Base-by-base conservation (phyloP, 441 rosid species). In the Adansonia rubrostipa region DNA sequence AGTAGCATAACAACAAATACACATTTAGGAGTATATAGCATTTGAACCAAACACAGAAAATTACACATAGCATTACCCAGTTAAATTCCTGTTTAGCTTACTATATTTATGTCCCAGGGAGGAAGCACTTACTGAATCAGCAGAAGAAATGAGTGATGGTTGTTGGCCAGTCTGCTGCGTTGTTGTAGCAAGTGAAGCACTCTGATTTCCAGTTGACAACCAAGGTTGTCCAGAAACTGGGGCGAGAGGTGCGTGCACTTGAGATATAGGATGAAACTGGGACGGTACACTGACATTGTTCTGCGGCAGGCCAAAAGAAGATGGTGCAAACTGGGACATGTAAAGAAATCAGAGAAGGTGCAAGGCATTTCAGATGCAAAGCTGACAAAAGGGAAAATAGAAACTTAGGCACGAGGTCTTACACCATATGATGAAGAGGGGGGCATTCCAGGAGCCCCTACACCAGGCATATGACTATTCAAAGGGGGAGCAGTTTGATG, bases 301-400 rank as follows among this genome's bases (percentile, higher is more conserved):
- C 79, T 89, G 99, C 67, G 87, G 91, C 78, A 87, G 96, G 71
- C 90, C 92, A 83, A 84, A 92, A 54, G 93, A 80, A 74, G 97
- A 74, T 60, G 88, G 89, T 17, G 73, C 85, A 86, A 82, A 92
- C 99, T 93, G 84, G 53, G 72, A 83, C 84, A 58, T 50, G 77
- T 71, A 85, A 79, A 71, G 80, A 62, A 73, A 53, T 62, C 24
- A 40, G 17, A 76, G 68, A 71, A 74, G 81, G 79, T 28, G 57
- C 73, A 77, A 58, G 71, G 33, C 0, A 54, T 57, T 19, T 58
- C 20, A 24, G 14, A 47, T 22, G 57, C 54, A 68, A 47, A 3
- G 28, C 17, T 50, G 20, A 73, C 51, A 11, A 57, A 47, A 58
- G n/a, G 51, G 1, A 71, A 73, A 24, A 73, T 50, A 67, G 74